phyloP scores from a whole-genome alignment of 1,139 yeast species.

The Blastobotrys malaysiensis region DNA sequence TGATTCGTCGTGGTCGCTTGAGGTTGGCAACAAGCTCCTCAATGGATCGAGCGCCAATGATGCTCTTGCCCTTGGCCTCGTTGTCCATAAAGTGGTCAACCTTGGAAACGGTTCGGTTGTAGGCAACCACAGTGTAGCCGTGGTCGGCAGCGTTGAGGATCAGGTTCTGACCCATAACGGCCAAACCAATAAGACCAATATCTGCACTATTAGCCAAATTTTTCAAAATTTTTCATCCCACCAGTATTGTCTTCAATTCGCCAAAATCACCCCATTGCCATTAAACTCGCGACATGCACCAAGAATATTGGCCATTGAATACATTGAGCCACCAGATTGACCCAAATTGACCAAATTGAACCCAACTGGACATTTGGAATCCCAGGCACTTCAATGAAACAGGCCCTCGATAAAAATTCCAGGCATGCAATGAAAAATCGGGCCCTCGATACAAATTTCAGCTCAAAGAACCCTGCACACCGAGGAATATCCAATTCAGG shows the following conservation, averaged over 20 bases:
- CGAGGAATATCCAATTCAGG: no score
- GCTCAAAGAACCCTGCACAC: no score
- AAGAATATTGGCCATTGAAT: no score
- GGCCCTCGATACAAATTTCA: no score
- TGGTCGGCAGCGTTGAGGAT: conserved; percentile 97
- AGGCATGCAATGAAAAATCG: no score
- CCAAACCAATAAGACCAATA: conserved; percentile 98
- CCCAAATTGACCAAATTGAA: no score
- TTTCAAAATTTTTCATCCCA: not conserved
- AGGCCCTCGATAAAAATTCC: no score
- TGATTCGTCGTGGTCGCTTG: conserved; percentile 95
- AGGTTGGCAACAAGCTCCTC: conserved; percentile 82
- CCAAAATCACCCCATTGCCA: not conserved
- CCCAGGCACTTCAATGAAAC: no score
- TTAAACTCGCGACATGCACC: no score
- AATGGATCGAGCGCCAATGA: conserved; percentile 91
- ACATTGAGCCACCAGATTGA: no score
- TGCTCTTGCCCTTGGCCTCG: conserved; percentile 93
- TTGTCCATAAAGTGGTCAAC: conserved; percentile 89
- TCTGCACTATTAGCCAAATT: conserved; percentile 37
- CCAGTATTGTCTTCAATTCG: not conserved
- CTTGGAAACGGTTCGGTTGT: conserved; percentile 94
- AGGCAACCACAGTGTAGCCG: conserved; percentile 91
- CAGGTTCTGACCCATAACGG: conserved; percentile 99
- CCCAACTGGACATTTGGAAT: no score